These are phyloP conservation scores for Halophytophthora polymorphica DNA, from an alignment of 352 stramenopile species.

Conservation along the genomic window DNA sequence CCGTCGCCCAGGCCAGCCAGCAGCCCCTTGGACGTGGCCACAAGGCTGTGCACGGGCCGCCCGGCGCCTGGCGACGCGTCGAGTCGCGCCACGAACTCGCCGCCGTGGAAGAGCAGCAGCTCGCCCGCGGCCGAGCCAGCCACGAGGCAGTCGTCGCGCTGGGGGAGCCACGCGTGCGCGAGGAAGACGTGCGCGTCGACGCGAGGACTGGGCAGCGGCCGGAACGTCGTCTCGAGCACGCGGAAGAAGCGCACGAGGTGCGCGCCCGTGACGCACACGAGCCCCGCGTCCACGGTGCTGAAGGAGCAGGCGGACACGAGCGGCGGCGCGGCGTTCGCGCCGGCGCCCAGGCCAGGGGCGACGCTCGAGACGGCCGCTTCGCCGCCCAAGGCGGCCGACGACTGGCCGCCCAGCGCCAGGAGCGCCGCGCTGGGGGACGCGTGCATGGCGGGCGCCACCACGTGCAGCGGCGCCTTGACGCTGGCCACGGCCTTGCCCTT, in stretches of 20 bases:
- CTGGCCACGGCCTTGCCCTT: conserved; percentile 86
- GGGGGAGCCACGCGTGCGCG: conserved; percentile 88
- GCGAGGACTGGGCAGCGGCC: conserved; percentile 75
- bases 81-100: conserved; percentile 63
- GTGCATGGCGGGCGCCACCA: conserved; percentile 34
- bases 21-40: conserved; percentile 72
- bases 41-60: conserved; percentile 50
- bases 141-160: conserved; percentile 87
- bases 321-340: conserved; percentile 1
- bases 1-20: conserved; percentile 73
- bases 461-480: conserved; percentile 68
- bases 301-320: conserved; percentile 82
- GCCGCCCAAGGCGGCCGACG: conserved; percentile 8
- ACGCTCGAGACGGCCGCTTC: conserved; percentile 8
- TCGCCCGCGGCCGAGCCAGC: conserved; percentile 80
- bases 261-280: conserved; percentile 83
- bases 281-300: conserved; percentile 84
- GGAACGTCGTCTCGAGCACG: conserved; percentile 85
- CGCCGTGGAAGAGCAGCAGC: conserved; percentile 85
- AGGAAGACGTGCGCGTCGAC: conserved; percentile 77
- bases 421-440: conserved; percentile 45
- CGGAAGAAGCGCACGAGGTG: conserved; percentile 89
- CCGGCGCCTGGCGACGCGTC: conserved; percentile 47
- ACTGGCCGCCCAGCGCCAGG: conserved; percentile 27
- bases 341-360: conserved; percentile 1